A percentile compares a stretch with the other conserved stretches of the same genome.
These are phyloP conservation scores for Coprinopsis cinerea DNA, from an alignment of 768 basidiomycete genomes.

Conservation along the genomic window DNA sequence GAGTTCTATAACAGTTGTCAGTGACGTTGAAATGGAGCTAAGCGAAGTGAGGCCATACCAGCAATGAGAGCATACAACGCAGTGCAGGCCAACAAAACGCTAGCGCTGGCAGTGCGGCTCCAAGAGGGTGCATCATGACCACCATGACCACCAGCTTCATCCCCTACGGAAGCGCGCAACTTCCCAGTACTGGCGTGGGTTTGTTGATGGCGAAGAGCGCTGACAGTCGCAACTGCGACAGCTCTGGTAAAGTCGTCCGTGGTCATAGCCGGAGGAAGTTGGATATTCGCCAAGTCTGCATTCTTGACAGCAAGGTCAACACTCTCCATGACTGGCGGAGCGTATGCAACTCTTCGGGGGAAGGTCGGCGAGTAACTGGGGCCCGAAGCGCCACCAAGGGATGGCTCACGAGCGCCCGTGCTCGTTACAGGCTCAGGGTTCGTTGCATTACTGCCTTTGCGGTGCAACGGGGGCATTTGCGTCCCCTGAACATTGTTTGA, in stretches of 20 bases:
- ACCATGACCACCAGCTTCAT: constrained; percentile 52
- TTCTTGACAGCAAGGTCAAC: constrained; percentile 75
- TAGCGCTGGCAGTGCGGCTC: constrained; percentile 87
- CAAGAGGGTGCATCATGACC: constrained; percentile 96
- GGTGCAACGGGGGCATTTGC: constrained; percentile 27
- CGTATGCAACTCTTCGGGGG: constrained; percentile 53
- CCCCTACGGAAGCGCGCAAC: constrained; percentile 36
- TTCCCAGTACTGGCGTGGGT: constrained; percentile 43
- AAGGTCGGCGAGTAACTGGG: constrained; percentile 37
- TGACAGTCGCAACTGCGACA: constrained; percentile 91
- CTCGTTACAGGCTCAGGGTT: constrained; percentile 32
- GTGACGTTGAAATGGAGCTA: not conserved
- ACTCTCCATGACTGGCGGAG: constrained; percentile 66
- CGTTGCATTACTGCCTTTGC: constrained; percentile 40
- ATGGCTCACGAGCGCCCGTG: constrained; percentile 28
- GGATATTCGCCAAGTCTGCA: constrained; percentile 40
- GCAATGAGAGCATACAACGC: constrained; percentile 93
- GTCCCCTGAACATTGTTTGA: constrained; percentile 22
- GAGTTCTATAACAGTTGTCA: constrained; percentile 51
- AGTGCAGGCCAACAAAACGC: constrained; percentile 85
- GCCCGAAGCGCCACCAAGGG: constrained; percentile 10
- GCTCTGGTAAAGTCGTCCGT: constrained; percentile 90
- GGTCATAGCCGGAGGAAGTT: constrained; percentile 62
- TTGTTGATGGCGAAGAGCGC: constrained; percentile 79
- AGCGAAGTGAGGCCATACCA: constrained; percentile 50